Evolutionary conservation across 2,329 filamentous ascomycete genomes (phyloP).

Genomic region (Plenodomus lindquistii): DNA sequence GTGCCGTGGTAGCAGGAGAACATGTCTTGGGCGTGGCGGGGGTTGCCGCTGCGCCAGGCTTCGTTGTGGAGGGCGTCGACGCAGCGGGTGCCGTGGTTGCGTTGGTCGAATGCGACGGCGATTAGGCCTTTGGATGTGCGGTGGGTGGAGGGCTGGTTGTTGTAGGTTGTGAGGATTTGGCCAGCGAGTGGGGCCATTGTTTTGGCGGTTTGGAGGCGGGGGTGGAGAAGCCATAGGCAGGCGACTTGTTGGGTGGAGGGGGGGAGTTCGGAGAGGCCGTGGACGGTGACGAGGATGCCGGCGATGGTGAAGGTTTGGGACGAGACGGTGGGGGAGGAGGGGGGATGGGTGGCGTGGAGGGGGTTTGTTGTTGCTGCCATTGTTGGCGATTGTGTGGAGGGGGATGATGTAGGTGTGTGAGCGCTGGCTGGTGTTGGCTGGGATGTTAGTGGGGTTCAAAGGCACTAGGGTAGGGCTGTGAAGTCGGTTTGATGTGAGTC

Average conservation of each 20-base stretch:
- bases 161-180: conserved; percentile 71
- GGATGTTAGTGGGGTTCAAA: not conserved
- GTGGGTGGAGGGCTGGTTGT: conserved; percentile 47
- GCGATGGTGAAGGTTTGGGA: conserved; percentile 70
- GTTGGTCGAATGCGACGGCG: conserved; percentile 85
- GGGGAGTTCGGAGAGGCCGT: conserved; percentile 76
- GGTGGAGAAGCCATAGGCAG: conserved; percentile 91
- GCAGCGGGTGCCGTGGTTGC: conserved; percentile 81
- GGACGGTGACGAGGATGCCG: conserved; percentile 77
- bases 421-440: not conserved
- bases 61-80: conserved; percentile 72
- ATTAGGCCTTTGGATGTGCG: conserved; percentile 64
- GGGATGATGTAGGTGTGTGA: not conserved
- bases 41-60: conserved; percentile 78
- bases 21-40: conserved; percentile 88
- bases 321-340: conserved; percentile 57
- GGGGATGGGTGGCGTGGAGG: conserved; percentile 31
- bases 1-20: conserved; percentile 75
- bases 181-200: conserved; percentile 76
- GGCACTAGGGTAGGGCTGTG: not conserved
- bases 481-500: not conserved
- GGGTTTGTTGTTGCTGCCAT: conserved; percentile 44
- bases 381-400: not conserved
- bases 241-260: conserved; percentile 61
- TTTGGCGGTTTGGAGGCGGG: conserved; percentile 69